These are phyloP conservation scores for Penicillium macrosclerotiorum DNA, from an alignment of 495 filamentous ascomycete genomes.

Conservation along the genomic window DNA sequence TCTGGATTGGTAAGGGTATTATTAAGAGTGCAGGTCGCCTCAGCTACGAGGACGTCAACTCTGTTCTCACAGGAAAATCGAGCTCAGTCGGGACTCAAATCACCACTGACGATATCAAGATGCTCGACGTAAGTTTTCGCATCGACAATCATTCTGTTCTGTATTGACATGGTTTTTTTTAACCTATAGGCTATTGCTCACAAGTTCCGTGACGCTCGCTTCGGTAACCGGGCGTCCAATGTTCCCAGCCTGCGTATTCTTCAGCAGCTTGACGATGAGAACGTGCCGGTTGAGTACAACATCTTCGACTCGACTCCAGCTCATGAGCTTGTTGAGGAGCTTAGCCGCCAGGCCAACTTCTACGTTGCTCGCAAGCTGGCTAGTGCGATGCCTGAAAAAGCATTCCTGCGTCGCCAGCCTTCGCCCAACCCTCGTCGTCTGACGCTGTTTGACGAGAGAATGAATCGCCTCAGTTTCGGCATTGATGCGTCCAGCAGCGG, in stretches of 20 bases:
- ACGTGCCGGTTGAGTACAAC: constrained; percentile 92
- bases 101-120: constrained; percentile 67
- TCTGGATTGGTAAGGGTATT: constrained; percentile 91
- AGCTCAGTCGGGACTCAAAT: constrained; percentile 58
- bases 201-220: constrained; percentile 84
- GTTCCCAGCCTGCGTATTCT: constrained; percentile 85
- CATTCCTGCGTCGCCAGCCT: constrained; percentile 82
- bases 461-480: constrained; percentile 84
- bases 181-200: constrained; percentile 75
- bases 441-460: constrained; percentile 85
- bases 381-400: constrained; percentile 81
- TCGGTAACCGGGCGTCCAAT: constrained; percentile 71
- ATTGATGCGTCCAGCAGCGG: constrained; percentile 89
- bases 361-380: constrained; percentile 84
- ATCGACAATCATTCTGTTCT: too few relatives aligned
- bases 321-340: constrained; percentile 91
- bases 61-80: constrained; percentile 62
- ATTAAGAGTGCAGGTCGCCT: constrained; percentile 88
- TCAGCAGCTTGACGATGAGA: constrained; percentile 96
- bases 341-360: constrained; percentile 85
- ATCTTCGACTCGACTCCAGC: constrained; percentile 88
- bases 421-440: constrained; percentile 84
- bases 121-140: constrained; percentile 71
- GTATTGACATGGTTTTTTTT: too few relatives aligned
- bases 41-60: constrained; percentile 79